Evolutionary conservation across 2,329 filamentous ascomycete species (phyloP).

Genomic region (Claviceps sp.): DNA sequence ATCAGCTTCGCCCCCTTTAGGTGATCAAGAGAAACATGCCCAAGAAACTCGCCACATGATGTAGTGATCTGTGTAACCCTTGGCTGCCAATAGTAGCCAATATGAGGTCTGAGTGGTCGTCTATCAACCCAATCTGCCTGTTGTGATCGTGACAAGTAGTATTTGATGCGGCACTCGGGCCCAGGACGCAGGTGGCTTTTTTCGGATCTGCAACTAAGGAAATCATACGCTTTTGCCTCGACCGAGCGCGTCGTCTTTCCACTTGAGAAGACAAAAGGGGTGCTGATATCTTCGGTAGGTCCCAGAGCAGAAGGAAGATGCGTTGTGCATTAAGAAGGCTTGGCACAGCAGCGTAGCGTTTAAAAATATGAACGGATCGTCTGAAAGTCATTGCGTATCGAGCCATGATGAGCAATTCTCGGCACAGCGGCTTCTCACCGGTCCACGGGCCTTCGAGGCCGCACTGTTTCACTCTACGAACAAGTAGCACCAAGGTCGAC

Average conservation of each 20-base stretch:
- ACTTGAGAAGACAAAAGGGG: background rate
- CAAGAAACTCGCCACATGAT: slow-evolving; percentile 4
- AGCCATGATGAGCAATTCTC: background rate
- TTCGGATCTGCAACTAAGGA: background rate
- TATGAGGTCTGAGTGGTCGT: background rate
- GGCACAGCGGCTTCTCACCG: background rate
- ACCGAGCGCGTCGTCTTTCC: background rate
- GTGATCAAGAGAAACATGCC: background rate
- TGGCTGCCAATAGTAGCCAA: slow-evolving; percentile 3
- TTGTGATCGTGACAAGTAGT: background rate
- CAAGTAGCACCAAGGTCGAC: background rate
- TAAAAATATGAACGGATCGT: background rate
- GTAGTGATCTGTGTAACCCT: slow-evolving; percentile 9
- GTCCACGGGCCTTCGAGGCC: background rate
- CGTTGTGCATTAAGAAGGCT: background rate
- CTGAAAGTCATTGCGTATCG: background rate
- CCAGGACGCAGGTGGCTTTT: background rate
- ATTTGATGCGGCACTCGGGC: background rate
- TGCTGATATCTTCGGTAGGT: background rate
- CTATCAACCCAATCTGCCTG: background rate
- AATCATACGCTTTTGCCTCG: background rate
- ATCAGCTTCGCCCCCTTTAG: slow-evolving; percentile 1
- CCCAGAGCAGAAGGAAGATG: background rate
- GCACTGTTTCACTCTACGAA: background rate
- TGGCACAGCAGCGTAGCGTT: background rate